Evolutionary conservation across 1,284 basidiomycete genomes (phyloP).

Genomic region (Phlebopus sp.): DNA sequence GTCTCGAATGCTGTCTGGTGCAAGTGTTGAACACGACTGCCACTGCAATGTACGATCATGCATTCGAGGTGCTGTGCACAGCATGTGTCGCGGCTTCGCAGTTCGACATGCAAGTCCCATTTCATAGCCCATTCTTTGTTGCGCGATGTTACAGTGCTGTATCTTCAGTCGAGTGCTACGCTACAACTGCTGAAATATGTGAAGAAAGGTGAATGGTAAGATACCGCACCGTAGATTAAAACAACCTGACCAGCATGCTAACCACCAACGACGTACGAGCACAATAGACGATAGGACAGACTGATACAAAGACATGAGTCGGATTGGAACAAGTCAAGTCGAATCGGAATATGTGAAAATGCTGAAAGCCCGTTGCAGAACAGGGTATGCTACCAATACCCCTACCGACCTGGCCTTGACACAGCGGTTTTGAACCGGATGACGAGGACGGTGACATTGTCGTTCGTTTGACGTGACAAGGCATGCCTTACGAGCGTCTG

Average conservation of each 20-base stretch:
- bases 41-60: too few relatives aligned
- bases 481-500: conserved; percentile 82
- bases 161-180: background rate
- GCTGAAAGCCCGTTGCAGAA: background rate
- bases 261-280: background rate
- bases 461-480: conserved; percentile 83
- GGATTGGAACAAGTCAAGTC: background rate
- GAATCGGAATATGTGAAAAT: background rate
- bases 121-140: too few relatives aligned
- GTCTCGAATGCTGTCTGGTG: too few relatives aligned
- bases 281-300: background rate
- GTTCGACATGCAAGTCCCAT: too few relatives aligned
- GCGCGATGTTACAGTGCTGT: background rate
- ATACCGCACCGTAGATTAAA: background rate
- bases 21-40: too few relatives aligned
- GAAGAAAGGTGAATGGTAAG: background rate
- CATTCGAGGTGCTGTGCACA: too few relatives aligned
- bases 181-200: background rate
- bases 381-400: background rate
- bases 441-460: conserved; percentile 85
- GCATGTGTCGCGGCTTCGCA: too few relatives aligned
- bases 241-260: background rate
- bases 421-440: conserved; percentile 56
- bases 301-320: background rate
- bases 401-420: conserved; percentile 16